Evolutionary conservation across 1,139 yeast species (phyloP).

Genomic region (Pichia sp.): DNA sequence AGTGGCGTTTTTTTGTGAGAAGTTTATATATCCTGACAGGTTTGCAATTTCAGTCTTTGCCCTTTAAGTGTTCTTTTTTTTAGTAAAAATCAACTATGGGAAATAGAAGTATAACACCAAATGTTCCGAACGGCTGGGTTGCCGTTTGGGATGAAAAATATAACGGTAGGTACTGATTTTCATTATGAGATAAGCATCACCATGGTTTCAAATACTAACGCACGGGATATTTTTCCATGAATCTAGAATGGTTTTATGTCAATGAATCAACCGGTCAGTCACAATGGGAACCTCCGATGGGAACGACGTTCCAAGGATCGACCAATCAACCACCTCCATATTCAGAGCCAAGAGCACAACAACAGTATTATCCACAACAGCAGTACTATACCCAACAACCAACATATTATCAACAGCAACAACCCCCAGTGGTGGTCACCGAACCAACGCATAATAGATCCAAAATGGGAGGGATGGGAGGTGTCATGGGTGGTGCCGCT

Average conservation of each 20-base stretch:
- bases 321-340: constrained; percentile 24
- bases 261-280: constrained; percentile 63
- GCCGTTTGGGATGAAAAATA: constrained; percentile 82
- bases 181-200: background rate
- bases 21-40: too few species aligned
- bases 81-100: constrained; percentile 14
- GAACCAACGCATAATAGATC: constrained; percentile 3
- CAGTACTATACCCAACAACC: constrained; percentile 13
- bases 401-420: constrained; percentile 7
- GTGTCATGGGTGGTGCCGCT: constrained; percentile 25
- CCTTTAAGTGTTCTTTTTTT: too few species aligned
- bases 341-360: constrained; percentile 16
- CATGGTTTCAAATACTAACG: background rate
- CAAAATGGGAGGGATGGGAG: constrained; percentile 21
- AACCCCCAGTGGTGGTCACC: constrained; percentile 2
- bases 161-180: constrained; percentile 33
- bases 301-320: constrained; percentile 34
- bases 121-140: constrained; percentile 56
- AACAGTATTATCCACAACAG: constrained; percentile 14
- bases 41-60: too few species aligned
- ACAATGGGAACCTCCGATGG: constrained; percentile 85
- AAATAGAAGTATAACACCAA: constrained; percentile 17
- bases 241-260: constrained; percentile 57
- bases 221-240: background rate
- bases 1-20: too few species aligned